phyloP scores from a whole-genome alignment of 2,329 filamentous ascomycete genomes.

The Fusarium gaditjirri region DNA sequence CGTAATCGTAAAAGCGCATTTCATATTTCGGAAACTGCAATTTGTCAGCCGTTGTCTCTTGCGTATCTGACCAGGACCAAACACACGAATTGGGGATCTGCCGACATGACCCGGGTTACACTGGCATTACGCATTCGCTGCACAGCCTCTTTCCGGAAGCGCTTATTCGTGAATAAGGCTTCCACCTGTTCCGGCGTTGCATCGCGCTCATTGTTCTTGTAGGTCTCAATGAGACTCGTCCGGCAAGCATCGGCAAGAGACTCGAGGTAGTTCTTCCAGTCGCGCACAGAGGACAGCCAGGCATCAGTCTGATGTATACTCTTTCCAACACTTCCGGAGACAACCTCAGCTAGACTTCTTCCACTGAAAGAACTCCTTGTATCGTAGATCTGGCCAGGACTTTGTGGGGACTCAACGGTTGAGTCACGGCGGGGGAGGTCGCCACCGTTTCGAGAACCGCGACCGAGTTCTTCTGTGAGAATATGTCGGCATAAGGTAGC shows the following conservation, averaged over 20 bases:
- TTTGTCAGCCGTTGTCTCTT: constrained; percentile 10
- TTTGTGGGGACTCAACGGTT: constrained; percentile 47
- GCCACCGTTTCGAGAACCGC: constrained; percentile 33
- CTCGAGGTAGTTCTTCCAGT: constrained; percentile 58
- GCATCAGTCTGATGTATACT: constrained; percentile 44
- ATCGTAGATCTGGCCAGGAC: constrained; percentile 46
- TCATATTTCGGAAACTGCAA: constrained; percentile 56
- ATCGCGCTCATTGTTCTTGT: constrained; percentile 57
- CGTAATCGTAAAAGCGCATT: constrained; percentile 60
- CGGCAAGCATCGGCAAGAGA: constrained; percentile 54
- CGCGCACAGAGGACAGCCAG: constrained; percentile 54
- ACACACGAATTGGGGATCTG: constrained; percentile 56
- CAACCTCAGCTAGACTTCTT: constrained; percentile 49
- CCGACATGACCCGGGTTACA: constrained; percentile 55
- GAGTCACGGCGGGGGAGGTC: constrained; percentile 46
- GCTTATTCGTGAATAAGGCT: constrained; percentile 54
- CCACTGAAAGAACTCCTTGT: constrained; percentile 53
- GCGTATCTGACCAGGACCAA: no score
- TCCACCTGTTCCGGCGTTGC: constrained; percentile 57
- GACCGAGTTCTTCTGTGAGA: constrained; percentile 54
- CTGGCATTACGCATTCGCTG: constrained; percentile 59
- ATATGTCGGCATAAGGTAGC: constrained; percentile 54
- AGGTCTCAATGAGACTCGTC: constrained; percentile 56
- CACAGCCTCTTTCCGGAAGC: constrained; percentile 56
- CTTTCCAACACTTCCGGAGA: constrained; percentile 41